These are phyloP conservation scores for Cupressus sempervirens DNA, from an alignment of 75 land plant species.

Conservation along the genomic window DNA sequence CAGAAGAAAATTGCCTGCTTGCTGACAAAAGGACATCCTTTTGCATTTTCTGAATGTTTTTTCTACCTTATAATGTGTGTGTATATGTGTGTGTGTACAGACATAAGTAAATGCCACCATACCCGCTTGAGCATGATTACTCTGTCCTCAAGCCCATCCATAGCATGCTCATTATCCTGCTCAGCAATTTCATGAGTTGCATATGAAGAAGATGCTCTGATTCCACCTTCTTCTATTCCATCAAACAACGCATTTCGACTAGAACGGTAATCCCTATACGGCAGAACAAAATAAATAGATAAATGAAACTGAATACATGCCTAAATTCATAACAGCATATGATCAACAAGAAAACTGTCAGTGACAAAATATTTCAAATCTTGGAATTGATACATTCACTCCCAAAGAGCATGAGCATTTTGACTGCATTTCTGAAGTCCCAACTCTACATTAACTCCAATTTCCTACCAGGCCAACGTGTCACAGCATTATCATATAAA, in stretches of 20 bases:
- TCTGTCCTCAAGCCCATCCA: conserved; percentile 81
- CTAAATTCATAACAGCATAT: neutral
- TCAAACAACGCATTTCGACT: conserved; percentile 66
- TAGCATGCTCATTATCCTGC: conserved; percentile 78
- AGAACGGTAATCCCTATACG: conserved; percentile 52
- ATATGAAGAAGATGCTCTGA: conserved; percentile 61
- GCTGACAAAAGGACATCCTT: neutral
- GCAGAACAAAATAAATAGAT: neutral
- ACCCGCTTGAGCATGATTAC: conserved; percentile 80
- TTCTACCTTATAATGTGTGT: neutral
- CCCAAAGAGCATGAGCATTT: neutral
- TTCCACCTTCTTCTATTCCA: conserved; percentile 86
- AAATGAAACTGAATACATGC: neutral
- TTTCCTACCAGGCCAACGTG: neutral
- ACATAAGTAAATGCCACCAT: conserved; percentile 9
- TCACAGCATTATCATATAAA: neutral
- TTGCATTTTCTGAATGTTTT: neutral
- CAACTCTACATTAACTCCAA: neutral
- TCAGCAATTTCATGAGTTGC: conserved; percentile 78
- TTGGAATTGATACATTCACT: neutral
- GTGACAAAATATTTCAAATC: neutral
- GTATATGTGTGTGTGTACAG: neutral
- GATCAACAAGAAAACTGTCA: neutral
- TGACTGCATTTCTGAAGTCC: neutral
- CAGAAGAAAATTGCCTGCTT: neutral